Conservation (phyloP, 2,329 filamentous ascomycete species). For the Aspergillus nomiae region DNA sequence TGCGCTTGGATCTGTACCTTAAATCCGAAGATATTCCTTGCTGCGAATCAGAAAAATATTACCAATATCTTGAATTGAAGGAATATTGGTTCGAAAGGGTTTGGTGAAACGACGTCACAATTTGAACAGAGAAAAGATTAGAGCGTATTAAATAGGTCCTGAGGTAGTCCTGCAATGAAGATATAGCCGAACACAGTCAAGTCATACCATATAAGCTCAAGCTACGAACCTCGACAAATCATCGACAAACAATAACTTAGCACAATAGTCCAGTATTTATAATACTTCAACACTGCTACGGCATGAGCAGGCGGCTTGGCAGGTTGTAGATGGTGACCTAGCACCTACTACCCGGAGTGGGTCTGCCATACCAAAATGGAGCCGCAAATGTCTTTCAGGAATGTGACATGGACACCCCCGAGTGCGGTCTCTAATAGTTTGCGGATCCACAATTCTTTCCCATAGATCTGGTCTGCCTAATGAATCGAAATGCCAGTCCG, state of each 20-base stretch:
- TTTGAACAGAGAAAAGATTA: not conserved
- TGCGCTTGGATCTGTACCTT: not conserved
- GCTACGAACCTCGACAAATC: not conserved
- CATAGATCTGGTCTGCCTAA: not conserved
- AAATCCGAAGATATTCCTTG: not conserved
- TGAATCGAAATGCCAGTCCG: not conserved
- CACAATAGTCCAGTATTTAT: not conserved
- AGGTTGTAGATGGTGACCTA: not conserved
- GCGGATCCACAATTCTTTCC: not conserved
- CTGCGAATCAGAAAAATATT: not conserved
- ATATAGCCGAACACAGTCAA: not conserved
- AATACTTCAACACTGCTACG: not conserved
- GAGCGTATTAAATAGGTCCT: not conserved
- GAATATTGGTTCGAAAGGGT: not conserved
- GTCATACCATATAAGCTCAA: not conserved
- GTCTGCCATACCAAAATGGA: not conserved
- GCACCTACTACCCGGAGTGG: not conserved
- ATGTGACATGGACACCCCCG: not conserved
- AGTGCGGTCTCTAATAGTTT: not conserved
- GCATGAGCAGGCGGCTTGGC: not conserved
- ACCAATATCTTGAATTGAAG: not conserved
- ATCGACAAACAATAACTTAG: not conserved
- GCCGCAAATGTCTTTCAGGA: not conserved
- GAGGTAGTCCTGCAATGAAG: not conserved
- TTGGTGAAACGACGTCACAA: not conserved